Evolutionary conservation across 2,329 filamentous ascomycete genomes (phyloP), one percentile per base, ranked within the genome.

Genomic region (Massarina eburnea): DNA sequence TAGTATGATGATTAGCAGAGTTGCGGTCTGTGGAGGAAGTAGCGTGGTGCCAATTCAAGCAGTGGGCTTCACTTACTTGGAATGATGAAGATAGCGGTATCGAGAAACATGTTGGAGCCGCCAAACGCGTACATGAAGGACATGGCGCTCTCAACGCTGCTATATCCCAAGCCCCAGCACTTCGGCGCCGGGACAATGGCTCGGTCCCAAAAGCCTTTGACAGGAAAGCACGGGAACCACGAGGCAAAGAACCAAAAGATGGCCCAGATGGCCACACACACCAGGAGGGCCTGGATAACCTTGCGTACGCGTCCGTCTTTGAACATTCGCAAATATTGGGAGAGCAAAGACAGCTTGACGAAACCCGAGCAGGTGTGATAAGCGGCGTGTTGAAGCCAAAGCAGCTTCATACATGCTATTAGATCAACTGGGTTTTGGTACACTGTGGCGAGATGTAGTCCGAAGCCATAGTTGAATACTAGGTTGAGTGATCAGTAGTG

Each of bases 301-400:
- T 24, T 52, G 20, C 58, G 61, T 14, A 55, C 49, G 2, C 24
- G 29, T 2, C 58, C 59, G n/a, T 53, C 39, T 3, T 43, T 52
- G 45, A 68, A 69, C 1, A 70, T 34, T 19, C 66, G 54, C 8
- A 68, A 51, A 39, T 70, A 71, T 38, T 70, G 67, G 21, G 61
- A 48, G 2, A 71, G 57, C 9, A 71, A 49, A 2, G 67, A 67
- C 17, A 69, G 27, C 40, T 71, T 71, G 45, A 70, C 62, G 21
- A 63, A 43, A 8, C 52, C 55, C 2, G 66, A 59, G 1, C 61
- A 64, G 7, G 55, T 60, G 24, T 58, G 48, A 45, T 68, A 69
- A 1, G 57, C 46, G 8, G 56, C 59, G 19, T 58, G 62, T 15
- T 57, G 51, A 5, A 64, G 34, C 30, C 64, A 67, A 6, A 64